Conservation (phyloP, 225 moss, liverwort and hornwort genomes). For the Lunularia cruciata region DNA sequence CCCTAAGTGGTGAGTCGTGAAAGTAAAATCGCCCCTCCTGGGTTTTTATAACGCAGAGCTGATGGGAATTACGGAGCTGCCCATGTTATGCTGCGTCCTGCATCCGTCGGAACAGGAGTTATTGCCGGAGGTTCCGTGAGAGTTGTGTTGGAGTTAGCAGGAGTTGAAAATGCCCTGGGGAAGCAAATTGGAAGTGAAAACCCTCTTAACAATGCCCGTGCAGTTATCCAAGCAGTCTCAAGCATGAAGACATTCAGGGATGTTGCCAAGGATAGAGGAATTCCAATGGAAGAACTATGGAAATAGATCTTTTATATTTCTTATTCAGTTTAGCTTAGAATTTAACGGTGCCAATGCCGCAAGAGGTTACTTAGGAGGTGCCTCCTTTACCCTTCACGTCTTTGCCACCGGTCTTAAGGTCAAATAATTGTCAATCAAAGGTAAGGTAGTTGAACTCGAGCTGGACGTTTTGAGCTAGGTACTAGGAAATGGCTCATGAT, state of each 20-base stretch:
- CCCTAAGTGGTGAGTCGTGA: background rate
- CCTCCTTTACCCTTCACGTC: background rate
- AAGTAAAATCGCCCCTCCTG: too few species aligned
- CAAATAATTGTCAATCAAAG: background rate
- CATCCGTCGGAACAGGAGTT: constrained; percentile 92
- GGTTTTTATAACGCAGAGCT: constrained; percentile 59
- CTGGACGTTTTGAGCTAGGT: background rate
- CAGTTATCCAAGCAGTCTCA: constrained; percentile 75
- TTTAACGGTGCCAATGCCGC: background rate
- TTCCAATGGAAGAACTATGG: constrained; percentile 99
- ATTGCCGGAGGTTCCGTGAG: constrained; percentile 96
- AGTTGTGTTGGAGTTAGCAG: constrained; percentile 90
- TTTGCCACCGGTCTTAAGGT: background rate
- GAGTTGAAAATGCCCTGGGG: constrained; percentile 93
- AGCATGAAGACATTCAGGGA: constrained; percentile 91
- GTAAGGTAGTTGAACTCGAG: constrained; percentile 1
- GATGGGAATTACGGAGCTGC: constrained; percentile 96
- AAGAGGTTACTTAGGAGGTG: background rate
- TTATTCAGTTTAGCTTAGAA: constrained; percentile 7
- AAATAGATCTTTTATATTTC: constrained; percentile 43
- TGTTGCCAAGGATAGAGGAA: constrained; percentile 84
- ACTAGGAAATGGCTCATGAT: background rate
- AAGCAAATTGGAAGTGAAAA: constrained; percentile 95
- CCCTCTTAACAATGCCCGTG: constrained; percentile 91
- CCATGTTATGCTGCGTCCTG: constrained; percentile 94